phyloP scores from a whole-genome alignment of 192 early-diverging fungal genomes.

The Entomortierella parvispora region DNA sequence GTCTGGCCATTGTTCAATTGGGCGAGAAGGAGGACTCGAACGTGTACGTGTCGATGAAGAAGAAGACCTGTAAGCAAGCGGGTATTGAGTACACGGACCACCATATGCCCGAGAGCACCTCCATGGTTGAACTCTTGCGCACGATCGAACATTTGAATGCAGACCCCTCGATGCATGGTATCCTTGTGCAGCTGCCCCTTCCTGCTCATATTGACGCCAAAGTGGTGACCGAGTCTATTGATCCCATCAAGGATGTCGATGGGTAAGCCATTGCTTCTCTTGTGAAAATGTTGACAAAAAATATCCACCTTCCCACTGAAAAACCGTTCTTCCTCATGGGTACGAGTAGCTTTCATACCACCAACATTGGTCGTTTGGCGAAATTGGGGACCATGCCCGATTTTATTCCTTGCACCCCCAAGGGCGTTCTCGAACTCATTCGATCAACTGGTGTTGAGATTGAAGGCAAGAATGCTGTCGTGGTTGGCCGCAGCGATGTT shows the following conservation, averaged over 20 bases:
- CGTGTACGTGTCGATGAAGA: conserved; percentile 94
- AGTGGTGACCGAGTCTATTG: conserved; percentile 86
- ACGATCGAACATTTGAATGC: conserved; percentile 80
- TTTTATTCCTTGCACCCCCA: conserved; percentile 97
- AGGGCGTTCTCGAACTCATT: conserved; percentile 91
- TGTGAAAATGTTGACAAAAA: background rate
- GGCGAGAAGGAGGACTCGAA: conserved; percentile 94
- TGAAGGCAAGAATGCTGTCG: conserved; percentile 91
- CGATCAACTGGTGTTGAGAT: conserved; percentile 73
- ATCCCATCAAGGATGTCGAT: conserved; percentile 95
- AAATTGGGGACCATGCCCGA: conserved; percentile 82
- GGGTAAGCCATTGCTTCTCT: conserved; percentile 65
- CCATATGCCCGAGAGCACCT: conserved; percentile 28
- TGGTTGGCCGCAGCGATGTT: conserved; percentile 97
- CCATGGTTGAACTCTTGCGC: conserved; percentile 63
- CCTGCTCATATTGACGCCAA: conserved; percentile 87
- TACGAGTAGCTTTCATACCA: conserved; percentile 81
- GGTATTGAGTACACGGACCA: conserved; percentile 28
- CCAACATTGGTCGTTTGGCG: conserved; percentile 92
- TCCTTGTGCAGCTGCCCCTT: conserved; percentile 95
- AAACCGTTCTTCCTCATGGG: background rate
- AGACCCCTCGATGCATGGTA: conserved; percentile 88
- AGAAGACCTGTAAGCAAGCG: conserved; percentile 87
- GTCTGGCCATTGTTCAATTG: conserved; percentile 91
- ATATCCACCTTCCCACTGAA: too few relatives aligned